Evolutionary conservation across 441 rosid species (phyloP).

Genomic region (Gossypium gossypioides): DNA sequence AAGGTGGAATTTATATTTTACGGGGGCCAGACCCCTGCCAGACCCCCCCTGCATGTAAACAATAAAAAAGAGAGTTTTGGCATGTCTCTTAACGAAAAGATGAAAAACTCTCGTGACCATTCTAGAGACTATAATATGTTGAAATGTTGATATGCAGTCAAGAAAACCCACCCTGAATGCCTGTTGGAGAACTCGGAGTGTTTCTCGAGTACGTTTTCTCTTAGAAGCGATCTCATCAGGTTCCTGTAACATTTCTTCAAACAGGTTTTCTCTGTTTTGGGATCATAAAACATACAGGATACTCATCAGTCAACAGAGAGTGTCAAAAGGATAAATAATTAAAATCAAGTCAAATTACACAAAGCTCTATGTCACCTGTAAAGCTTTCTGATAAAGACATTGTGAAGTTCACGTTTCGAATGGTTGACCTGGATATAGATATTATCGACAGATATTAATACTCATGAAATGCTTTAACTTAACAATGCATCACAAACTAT

Average conservation of each 20-base stretch:
- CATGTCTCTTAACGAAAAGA: not conserved
- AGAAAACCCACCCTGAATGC: slow-evolving; percentile 72
- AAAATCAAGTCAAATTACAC: not conserved
- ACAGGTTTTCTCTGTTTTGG: slow-evolving; percentile 77
- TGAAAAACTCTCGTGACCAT: not conserved
- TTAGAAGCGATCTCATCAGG: slow-evolving; percentile 76
- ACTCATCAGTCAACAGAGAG: not conserved
- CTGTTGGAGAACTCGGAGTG: slow-evolving; percentile 81
- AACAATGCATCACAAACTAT: not conserved
- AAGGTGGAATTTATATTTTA: too few species aligned
- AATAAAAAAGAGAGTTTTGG: not conserved
- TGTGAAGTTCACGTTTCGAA: slow-evolving; percentile 76
- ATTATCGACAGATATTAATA: slow-evolving; percentile 10
- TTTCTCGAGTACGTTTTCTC: slow-evolving; percentile 83
- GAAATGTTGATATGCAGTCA: not conserved
- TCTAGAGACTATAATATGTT: not conserved
- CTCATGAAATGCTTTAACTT: not conserved
- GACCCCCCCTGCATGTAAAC: not conserved
- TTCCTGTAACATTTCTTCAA: slow-evolving; percentile 98
- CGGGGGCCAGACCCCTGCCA: too few species aligned
- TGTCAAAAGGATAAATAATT: not conserved
- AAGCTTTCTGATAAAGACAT: slow-evolving; percentile 65
- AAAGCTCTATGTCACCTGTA: slow-evolving; percentile 31
- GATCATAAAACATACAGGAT: slow-evolving; percentile 10
- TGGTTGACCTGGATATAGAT: slow-evolving; percentile 57